Evolutionary conservation across 805 yeast species (phyloP).

Genomic region (Myxozyma mucilagina): DNA sequence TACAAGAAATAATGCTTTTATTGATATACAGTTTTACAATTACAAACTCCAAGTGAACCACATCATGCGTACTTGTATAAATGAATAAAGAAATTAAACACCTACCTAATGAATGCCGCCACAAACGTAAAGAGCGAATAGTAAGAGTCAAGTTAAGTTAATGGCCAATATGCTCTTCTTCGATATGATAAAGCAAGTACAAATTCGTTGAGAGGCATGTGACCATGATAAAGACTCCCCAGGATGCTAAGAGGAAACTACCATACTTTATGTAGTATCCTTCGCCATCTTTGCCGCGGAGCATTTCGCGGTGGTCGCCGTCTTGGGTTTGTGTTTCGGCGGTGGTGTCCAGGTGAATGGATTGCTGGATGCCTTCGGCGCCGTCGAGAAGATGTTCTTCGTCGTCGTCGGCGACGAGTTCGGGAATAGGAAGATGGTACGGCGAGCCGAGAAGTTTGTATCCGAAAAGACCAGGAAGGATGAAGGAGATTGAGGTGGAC

Average conservation of each 20-base stretch:
- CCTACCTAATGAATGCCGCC: neutral
- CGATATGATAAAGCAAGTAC: constrained; percentile 11
- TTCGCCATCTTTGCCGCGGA: constrained; percentile 20
- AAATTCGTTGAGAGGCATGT: constrained; percentile 54
- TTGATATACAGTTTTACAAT: too few species aligned
- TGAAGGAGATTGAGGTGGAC: constrained; percentile 86
- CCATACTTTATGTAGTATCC: constrained; percentile 42
- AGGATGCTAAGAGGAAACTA: constrained; percentile 58
- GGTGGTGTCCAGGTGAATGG: constrained; percentile 8
- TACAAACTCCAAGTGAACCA: too few species aligned
- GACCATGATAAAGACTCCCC: constrained; percentile 72
- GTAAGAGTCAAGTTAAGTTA: too few species aligned
- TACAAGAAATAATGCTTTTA: too few species aligned
- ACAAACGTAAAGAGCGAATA: too few species aligned
- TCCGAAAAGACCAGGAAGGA: constrained; percentile 85
- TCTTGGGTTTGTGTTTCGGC: neutral
- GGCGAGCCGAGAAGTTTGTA: constrained; percentile 60
- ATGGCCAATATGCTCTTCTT: constrained; percentile 7
- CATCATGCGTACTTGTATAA: neutral
- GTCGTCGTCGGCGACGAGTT: constrained; percentile 4
- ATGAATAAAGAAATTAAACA: too few species aligned
- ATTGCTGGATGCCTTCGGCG: constrained; percentile 2
- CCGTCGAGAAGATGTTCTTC: constrained; percentile 15
- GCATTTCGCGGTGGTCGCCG: constrained; percentile 1
- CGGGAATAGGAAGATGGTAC: constrained; percentile 22